Base-by-base conservation (phyloP, 306 rosid species). In the Cotoneaster glaucophyllus region DNA sequence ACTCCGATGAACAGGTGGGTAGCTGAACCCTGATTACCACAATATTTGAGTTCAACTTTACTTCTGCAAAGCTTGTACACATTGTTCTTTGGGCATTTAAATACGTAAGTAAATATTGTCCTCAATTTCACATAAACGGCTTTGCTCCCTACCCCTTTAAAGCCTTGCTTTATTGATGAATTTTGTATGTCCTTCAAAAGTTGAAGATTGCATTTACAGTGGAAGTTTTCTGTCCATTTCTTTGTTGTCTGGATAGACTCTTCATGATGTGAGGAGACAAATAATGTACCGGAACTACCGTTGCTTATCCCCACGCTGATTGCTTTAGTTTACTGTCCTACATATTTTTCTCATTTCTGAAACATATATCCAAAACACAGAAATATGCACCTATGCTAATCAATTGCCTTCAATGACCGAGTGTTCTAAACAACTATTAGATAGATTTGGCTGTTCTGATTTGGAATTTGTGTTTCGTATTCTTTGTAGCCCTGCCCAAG, bases 1-100 rank as follows among this genome's bases (percentile, higher is more conserved):
- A 65, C 82, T 92, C 93, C 4, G 97, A 90, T 75, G 97, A 92
- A 45, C 97, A 87, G 96, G 97, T 90, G 78, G 4, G 80, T 56
- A 62, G 19, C 70, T 32, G 61, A 77, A 71, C 69, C 66, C 54
- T 68, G 31, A 37, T 41, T 56, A 58, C 68, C 37, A 66, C 28
- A 18, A 65, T 31, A 50, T 53, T 67, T 70, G 61, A 29, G 44
- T 24, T 39, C 29, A 54, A 67, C 37, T 50, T 67, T 44, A 69
- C 19, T 73, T 81, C 62, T 61, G 22, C 28, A 43, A 58, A 25
- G 66, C 48, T 70, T 29, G 62, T 50, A 70, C 39, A 43, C 25
- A 3, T 76, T 57, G 28, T 43, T 57, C 15, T 22, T 24, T 31
- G 13, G 26, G 75, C 19, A 21, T 8, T 52, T 64, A 59, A 34